Percentiles rank a stretch among this genome's conserved stretches.
Evolutionary conservation across 75 land plant species (phyloP).

Genomic region (Selaginella moellendorffii): DNA sequence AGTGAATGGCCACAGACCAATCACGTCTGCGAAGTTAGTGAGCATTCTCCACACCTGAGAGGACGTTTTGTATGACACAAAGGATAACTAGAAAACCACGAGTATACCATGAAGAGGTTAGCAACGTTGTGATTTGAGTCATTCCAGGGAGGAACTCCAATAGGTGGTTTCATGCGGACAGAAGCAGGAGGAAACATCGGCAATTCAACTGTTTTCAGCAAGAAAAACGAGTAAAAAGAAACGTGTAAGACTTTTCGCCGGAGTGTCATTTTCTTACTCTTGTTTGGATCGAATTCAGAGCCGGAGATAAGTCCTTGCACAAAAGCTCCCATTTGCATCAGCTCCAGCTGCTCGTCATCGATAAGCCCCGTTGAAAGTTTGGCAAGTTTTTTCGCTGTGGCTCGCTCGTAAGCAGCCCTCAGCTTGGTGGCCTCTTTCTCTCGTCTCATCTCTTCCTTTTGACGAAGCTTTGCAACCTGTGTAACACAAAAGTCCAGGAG

Average conservation of each 20-base stretch:
- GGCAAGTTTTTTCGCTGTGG: slow-evolving; percentile 72
- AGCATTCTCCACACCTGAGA: slow-evolving; percentile 90
- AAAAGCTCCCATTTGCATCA: slow-evolving; percentile 67
- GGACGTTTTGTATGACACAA: not conserved
- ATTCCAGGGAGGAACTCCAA: slow-evolving; percentile 64
- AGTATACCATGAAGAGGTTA: slow-evolving; percentile 71
- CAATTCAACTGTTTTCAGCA: slow-evolving; percentile 32
- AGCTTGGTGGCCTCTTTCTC: slow-evolving; percentile 79
- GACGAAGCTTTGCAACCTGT: slow-evolving; percentile 71
- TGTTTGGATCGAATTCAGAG: not conserved
- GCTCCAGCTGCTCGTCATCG: slow-evolving; percentile 91
- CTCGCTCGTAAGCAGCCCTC: slow-evolving; percentile 85
- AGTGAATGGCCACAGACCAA: slow-evolving; percentile 96
- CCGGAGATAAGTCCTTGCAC: slow-evolving; percentile 53
- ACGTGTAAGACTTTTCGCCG: not conserved
- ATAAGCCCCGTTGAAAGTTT: slow-evolving; percentile 77
- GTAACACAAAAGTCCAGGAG: not conserved
- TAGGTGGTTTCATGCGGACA: slow-evolving; percentile 54
- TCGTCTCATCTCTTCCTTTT: slow-evolving; percentile 60
- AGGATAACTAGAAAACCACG: not conserved
- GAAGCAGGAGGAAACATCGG: slow-evolving; percentile 57
- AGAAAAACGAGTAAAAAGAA: not conserved
- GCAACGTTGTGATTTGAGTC: slow-evolving; percentile 75
- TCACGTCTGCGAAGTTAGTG: slow-evolving; percentile 79
- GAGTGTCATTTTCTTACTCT: not conserved